A percentile compares a stretch with the other conserved stretches of the same genome.
phyloP scores from a whole-genome alignment of 2,329 filamentous ascomycete genomes.

The Emergomyces orientalis region DNA sequence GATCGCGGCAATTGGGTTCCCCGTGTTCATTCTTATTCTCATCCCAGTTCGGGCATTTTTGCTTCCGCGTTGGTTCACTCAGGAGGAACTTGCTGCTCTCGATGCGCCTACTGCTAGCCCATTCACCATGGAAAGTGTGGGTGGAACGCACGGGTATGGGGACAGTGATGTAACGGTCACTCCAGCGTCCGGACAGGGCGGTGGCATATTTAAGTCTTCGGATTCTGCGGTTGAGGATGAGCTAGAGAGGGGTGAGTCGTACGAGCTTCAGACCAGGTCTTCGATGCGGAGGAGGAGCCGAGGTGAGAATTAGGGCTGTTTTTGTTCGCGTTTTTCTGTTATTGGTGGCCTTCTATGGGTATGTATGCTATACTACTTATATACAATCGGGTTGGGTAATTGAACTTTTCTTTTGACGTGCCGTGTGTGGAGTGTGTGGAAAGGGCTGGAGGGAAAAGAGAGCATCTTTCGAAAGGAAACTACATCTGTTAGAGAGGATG shows the following conservation, averaged over 20 bases:
- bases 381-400: neutral
- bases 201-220: conserved; percentile 7
- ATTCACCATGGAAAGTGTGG: conserved; percentile 68
- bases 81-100: conserved; percentile 52
- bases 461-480: neutral
- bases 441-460: neutral
- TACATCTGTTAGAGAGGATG: too few relatives aligned
- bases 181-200: neutral
- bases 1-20: conserved; percentile 72
- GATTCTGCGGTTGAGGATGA: conserved; percentile 27
- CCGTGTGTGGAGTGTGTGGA: neutral
- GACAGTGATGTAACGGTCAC: conserved; percentile 16
- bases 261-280: conserved; percentile 27
- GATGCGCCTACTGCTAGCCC: conserved; percentile 67
- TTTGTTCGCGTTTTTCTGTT: conserved; percentile 15
- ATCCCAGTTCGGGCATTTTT: conserved; percentile 58
- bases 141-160: conserved; percentile 49
- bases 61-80: conserved; percentile 52
- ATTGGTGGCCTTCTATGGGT: neutral
- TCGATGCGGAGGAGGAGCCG: conserved; percentile 26
- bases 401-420: neutral
- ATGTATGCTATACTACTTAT: neutral
- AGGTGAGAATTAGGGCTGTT: conserved; percentile 20
- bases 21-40: conserved; percentile 60
- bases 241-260: conserved; percentile 34